Conservation (phyloP, 352 stramenopile species). For the Globisporangium rhizosaccharum region DNA sequence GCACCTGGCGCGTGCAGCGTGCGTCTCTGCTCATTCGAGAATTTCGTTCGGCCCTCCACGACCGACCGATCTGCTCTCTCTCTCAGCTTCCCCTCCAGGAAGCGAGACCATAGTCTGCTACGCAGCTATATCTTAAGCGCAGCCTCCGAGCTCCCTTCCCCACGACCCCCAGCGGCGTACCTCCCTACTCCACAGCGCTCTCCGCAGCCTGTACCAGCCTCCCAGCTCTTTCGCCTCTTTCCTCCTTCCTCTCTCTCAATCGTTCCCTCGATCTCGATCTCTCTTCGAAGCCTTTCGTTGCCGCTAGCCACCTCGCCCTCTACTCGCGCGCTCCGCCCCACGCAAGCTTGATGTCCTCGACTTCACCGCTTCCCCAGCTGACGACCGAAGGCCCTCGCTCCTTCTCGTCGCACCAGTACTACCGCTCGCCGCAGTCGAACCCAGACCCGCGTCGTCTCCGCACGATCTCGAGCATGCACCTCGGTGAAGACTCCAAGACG, state of each 20-base stretch:
- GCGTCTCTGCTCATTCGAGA: conserved; percentile 26
- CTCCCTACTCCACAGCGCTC: conserved; percentile 11
- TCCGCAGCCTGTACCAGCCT: conserved; percentile 12
- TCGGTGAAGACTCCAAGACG: conserved; percentile 30
- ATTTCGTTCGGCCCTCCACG: conserved; percentile 40
- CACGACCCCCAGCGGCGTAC: conserved; percentile 26
- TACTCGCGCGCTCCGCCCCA: too few relatives aligned
- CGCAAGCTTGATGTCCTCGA: conserved; percentile 37
- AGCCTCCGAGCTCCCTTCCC: conserved; percentile 7
- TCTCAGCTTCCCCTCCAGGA: conserved; percentile 25
- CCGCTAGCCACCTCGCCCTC: background rate
- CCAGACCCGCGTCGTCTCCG: conserved; percentile 12
- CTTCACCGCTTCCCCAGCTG: conserved; percentile 20
- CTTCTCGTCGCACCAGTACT: conserved; percentile 28
- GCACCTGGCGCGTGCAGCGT: too few relatives aligned
- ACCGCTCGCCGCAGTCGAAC: conserved; percentile 25
- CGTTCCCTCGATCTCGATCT: background rate
- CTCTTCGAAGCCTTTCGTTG: conserved; percentile 1
- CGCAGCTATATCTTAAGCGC: conserved; percentile 17
- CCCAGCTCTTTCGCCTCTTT: conserved; percentile 3
- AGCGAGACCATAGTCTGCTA: conserved; percentile 28
- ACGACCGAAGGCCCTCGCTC: conserved; percentile 26
- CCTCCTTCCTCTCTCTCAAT: background rate
- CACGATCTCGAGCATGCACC: conserved; percentile 29
- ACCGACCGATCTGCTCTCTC: conserved; percentile 21